Evolutionary conservation across 768 basidiomycete genomes (phyloP).

Genomic region (Panellus pusillus): DNA sequence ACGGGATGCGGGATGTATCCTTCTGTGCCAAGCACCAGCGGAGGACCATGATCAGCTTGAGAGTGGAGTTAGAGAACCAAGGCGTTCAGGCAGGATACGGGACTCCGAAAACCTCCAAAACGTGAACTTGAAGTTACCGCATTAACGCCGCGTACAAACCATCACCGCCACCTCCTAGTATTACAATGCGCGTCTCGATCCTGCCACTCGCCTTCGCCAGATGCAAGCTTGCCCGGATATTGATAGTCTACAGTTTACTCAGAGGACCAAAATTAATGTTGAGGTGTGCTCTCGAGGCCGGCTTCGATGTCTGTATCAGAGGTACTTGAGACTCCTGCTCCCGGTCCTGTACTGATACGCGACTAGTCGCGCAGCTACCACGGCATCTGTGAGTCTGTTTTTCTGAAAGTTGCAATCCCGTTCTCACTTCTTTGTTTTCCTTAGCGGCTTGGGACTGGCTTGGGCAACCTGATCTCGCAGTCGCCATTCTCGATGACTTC

Average conservation of each 20-base stretch:
- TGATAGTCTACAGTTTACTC: conserved; percentile 39
- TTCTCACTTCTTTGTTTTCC: not conserved
- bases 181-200: conserved; percentile 69
- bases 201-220: conserved; percentile 73
- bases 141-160: conserved; percentile 1
- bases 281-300: conserved; percentile 76
- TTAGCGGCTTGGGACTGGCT: conserved; percentile 29
- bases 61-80: not conserved
- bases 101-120: not conserved
- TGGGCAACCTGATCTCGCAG: conserved; percentile 55
- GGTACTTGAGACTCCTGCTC: conserved; percentile 33
- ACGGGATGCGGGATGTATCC: not conserved
- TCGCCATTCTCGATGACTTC: conserved; percentile 56
- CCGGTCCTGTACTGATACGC: not conserved
- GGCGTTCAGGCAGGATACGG: too few relatives aligned
- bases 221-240: conserved; percentile 73
- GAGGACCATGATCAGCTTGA: not conserved
- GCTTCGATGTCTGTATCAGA: conserved; percentile 80
- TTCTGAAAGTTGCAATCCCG: too few relatives aligned
- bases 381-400: conserved; percentile 50
- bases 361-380: conserved; percentile 73
- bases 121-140: not conserved
- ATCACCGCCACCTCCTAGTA: conserved; percentile 35
- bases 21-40: not conserved
- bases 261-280: not conserved